A percentile compares a stretch with the other conserved stretches of the same genome.
phyloP scores from a whole-genome alignment of 2,329 filamentous ascomycete species.

The Colletotrichum phormii region DNA sequence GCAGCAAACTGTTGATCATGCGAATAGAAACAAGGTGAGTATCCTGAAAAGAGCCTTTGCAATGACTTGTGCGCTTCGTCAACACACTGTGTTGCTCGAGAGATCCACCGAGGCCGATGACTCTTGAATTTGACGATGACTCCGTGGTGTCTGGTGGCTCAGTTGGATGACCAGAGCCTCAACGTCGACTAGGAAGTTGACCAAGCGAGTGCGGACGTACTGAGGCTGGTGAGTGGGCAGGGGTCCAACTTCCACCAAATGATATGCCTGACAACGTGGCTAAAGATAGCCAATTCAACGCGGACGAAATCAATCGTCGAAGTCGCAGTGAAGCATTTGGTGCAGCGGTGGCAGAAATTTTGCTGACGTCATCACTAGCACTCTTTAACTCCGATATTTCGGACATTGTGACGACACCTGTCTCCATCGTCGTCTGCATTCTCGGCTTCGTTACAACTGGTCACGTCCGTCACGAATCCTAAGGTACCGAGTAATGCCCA shows the following conservation, averaged over 20 bases:
- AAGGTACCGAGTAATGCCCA: background rate
- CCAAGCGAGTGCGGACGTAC: background rate
- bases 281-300: background rate
- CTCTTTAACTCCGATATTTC: background rate
- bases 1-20: background rate
- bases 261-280: slow-evolving; percentile 16
- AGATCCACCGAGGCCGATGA: background rate
- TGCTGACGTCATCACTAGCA: slow-evolving; percentile 17
- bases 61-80: background rate
- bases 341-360: slow-evolving; percentile 5
- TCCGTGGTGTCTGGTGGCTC: background rate
- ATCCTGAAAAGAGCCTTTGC: background rate
- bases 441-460: background rate
- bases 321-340: background rate
- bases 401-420: background rate
- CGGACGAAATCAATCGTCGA: background rate
- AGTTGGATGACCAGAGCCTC: background rate
- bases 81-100: background rate
- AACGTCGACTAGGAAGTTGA: background rate
- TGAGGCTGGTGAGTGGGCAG: background rate
- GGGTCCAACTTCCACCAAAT: background rate
- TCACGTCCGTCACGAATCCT: background rate
- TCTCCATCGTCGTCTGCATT: background rate
- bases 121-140: background rate
- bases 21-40: background rate